Evolutionary conservation across 768 basidiomycete species (phyloP).

Genomic region (Coprinopsis strossmayeri): DNA sequence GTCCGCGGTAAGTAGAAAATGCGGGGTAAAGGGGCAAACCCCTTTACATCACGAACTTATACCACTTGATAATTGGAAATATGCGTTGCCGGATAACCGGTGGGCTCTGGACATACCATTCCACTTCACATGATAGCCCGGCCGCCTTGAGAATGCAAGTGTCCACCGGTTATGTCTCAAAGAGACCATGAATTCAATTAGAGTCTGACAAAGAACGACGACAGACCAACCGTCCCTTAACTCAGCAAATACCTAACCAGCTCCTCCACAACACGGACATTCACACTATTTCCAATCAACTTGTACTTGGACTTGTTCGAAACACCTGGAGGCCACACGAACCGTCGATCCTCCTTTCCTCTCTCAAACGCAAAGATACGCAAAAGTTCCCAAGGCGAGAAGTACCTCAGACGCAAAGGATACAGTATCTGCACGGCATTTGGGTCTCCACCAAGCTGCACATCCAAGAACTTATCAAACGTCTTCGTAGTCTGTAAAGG

Average conservation of each 20-base stretch:
- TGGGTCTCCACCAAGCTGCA: constrained; percentile 36
- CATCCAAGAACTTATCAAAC: constrained; percentile 49
- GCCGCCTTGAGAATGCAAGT: no score
- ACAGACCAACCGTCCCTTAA: background rate
- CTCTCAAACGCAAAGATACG: constrained; percentile 56
- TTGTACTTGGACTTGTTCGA: constrained; percentile 68
- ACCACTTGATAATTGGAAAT: no score
- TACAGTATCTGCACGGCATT: constrained; percentile 39
- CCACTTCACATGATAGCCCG: no score
- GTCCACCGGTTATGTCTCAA: no score
- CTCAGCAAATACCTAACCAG: constrained; percentile 48
- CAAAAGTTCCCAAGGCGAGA: constrained; percentile 66
- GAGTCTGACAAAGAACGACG: background rate
- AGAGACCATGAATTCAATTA: no score
- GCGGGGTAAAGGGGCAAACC: constrained; percentile 1
- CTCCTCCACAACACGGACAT: constrained; percentile 62
- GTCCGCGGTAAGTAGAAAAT: background rate
- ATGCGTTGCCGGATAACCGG: no score
- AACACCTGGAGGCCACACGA: constrained; percentile 58
- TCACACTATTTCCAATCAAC: constrained; percentile 79
- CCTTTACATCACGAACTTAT: no score
- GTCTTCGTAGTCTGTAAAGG: constrained; percentile 48
- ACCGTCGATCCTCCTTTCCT: constrained; percentile 17
- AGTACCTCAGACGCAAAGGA: constrained; percentile 65
- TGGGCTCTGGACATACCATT: no score